Base-by-base conservation (phyloP, 1,284 basidiomycete species). In the Pseudozyma thailandica region DNA sequence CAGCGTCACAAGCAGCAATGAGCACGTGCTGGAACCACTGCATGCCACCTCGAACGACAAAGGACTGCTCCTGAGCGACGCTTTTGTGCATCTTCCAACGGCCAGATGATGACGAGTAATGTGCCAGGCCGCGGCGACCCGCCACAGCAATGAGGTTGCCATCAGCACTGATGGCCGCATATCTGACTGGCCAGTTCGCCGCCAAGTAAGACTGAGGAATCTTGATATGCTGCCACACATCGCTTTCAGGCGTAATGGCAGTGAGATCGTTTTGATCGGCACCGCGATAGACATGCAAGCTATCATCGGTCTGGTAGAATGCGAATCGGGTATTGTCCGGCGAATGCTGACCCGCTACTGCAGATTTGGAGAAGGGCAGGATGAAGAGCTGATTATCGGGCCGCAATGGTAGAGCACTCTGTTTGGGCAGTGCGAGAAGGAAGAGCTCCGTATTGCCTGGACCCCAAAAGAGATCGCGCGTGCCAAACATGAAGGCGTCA, bases 221-320 rank as follows among this genome's bases (percentile, higher is more conserved):
- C 89, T 92, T 66, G 49, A 77, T 53, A 39, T 70, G 65, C 25
- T 74, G 79, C 79, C 79, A 81, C 8, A 97, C 93, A 77, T 98
- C 95, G 3, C 92, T 93, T 79, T 97, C 94, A n/a, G 95, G 95
- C 79, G 97, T 97, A 82, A 98, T 97, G 46, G 98, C 90, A 79
- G 93, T 94, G 89, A 96, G 91, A 80, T 98, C 95, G 8, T 93
- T 94, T 83, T 97, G 94, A 83, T 98, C 95, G 20, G 93, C 92
- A 3, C 96, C 95, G 59, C 96, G 89, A 82, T 98, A 98, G n/a
- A 98, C 90, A 4, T 97, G 87, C 1, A 93, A 90, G 37, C 92
- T 88, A 79, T 98, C 94, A 78, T 98, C 94, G 87, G 95, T 89
- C 83, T 97, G 93, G 33, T 97, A 86, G 83, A 98, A 96, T 0